These are phyloP conservation scores for Botrytis fragariae DNA, from an alignment of 2,329 filamentous ascomycete species.

Conservation along the genomic window DNA sequence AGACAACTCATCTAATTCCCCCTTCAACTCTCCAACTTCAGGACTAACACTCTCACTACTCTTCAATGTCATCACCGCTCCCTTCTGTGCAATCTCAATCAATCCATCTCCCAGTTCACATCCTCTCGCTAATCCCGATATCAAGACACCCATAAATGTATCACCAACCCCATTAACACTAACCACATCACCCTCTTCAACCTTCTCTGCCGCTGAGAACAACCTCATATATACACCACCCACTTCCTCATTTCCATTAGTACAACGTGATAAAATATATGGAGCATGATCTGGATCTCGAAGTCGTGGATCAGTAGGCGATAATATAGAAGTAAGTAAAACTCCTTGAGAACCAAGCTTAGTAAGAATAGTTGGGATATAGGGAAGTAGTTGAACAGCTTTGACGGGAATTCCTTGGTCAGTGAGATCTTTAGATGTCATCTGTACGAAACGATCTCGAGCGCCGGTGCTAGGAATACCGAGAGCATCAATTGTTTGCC, in stretches of 20 bases:
- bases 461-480: slow-evolving; percentile 69
- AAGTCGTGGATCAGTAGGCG: slow-evolving; percentile 65
- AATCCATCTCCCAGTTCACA: slow-evolving; percentile 51
- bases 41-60: slow-evolving; percentile 61
- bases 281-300: slow-evolving; percentile 58
- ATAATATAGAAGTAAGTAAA: slow-evolving; percentile 69
- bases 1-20: neutral
- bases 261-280: slow-evolving; percentile 68
- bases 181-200: slow-evolving; percentile 69
- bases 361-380: slow-evolving; percentile 78
- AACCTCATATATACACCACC: slow-evolving; percentile 82
- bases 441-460: slow-evolving; percentile 65
- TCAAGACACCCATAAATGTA: slow-evolving; percentile 80
- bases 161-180: slow-evolving; percentile 95
- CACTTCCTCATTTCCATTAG: slow-evolving; percentile 50
- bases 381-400: slow-evolving; percentile 80
- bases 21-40: neutral
- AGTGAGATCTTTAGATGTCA: slow-evolving; percentile 67
- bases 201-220: slow-evolving; percentile 58
- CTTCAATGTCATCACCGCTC: slow-evolving; percentile 74
- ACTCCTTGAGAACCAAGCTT: slow-evolving; percentile 68
- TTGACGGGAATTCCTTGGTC: slow-evolving; percentile 82
- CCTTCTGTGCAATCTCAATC: slow-evolving; percentile 77
- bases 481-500: slow-evolving; percentile 73
- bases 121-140: slow-evolving; percentile 69